Base-by-base conservation (phyloP, 495 filamentous ascomycete genomes). In the Aspergillus steynii region DNA sequence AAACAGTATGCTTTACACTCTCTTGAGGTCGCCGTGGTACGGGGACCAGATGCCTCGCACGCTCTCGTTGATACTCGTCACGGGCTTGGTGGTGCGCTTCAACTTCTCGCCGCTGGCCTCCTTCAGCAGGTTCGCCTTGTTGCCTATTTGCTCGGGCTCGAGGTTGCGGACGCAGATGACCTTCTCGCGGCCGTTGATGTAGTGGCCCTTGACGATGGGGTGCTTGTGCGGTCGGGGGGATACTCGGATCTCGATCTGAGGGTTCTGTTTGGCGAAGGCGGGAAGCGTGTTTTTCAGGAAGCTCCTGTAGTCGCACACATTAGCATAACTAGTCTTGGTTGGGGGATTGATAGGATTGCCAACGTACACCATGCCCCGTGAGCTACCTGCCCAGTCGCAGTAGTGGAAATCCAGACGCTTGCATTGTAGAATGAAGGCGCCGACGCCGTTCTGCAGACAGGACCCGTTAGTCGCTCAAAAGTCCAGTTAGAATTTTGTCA, bases 381-480 rank as follows among this genome's bases (percentile, higher is more conserved):
- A 97, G 74, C 89, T 93, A 64, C 93, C 95, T 5, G 89, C 91
- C 83, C 87, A 91, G 80, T 97, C 92, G 80, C 95, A 97, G 82
- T 96, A 99, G 77, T 96, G 91, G 69, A 99, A 90, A 71, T 96
- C 91, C 71, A 99, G 82, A 63, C 89, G 88, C 77, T 90, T 96
- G 85, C 95, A 99, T 85, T 96, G 93, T 61, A 96, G 83, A 75
- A 99, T 91, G 80, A 98, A 99, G 65, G 94, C 92, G 60, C 93
- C 95, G 65, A 97, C 85, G 81, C 95, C 95, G 77, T 99, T 99
- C 91, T 97, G 65, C 26, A 65, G 48, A 42, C 8, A 34, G 42
- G 50, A 54, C 55, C 58, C 29, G 42, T 28, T 53, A 65, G 34
- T 59, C 59, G n/a, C 2, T 27, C 29, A n/a, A 7, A 53, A 29